Percentiles rank a stretch among this genome's conserved stretches.
Conservation (phyloP, 1,139 yeast species). For the Pichia sp. region DNA sequence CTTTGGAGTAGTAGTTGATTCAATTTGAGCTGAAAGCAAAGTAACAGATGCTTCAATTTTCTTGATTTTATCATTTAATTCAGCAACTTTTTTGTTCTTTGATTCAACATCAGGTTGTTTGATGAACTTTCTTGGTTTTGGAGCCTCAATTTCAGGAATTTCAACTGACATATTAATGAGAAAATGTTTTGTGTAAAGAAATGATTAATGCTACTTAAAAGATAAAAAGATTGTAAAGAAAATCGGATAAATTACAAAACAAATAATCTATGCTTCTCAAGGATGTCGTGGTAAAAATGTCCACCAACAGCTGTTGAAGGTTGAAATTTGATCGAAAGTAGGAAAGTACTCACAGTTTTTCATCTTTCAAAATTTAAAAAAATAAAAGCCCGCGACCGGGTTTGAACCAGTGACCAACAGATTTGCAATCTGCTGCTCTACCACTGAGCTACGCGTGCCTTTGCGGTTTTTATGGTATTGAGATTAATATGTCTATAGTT, state of each 20-base stretch:
- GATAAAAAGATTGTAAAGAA: too few relatives aligned
- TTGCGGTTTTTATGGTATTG: too few relatives aligned
- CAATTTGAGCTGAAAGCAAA: constrained; percentile 40
- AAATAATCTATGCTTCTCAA: too few relatives aligned
- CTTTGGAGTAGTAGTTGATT: constrained; percentile 39
- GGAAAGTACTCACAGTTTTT: too few relatives aligned
- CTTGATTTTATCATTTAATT: constrained; percentile 62
- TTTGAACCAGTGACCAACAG: constrained; percentile 85
- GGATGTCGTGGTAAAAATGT: too few relatives aligned
- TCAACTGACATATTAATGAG: constrained; percentile 8
- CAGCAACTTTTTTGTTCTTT: constrained; percentile 52
- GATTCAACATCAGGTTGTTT: constrained; percentile 72
- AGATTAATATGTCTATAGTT: too few relatives aligned
- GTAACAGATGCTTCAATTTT: constrained; percentile 50
- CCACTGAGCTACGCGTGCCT: constrained; percentile 64
- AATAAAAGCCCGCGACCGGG: constrained; percentile 65
- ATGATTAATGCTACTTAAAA: neutral
- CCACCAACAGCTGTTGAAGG: too few relatives aligned
- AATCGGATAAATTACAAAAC: too few relatives aligned
- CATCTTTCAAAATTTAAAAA: too few relatives aligned
- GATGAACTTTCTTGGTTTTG: constrained; percentile 43
- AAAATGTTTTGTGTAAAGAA: neutral
- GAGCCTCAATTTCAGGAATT: constrained; percentile 21
- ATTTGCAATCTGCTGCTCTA: constrained; percentile 91
- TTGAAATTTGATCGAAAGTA: too few relatives aligned